Evolutionary conservation across 2,329 filamentous ascomycete species (phyloP).

Genomic region (Sporothrix schenckii): DNA sequence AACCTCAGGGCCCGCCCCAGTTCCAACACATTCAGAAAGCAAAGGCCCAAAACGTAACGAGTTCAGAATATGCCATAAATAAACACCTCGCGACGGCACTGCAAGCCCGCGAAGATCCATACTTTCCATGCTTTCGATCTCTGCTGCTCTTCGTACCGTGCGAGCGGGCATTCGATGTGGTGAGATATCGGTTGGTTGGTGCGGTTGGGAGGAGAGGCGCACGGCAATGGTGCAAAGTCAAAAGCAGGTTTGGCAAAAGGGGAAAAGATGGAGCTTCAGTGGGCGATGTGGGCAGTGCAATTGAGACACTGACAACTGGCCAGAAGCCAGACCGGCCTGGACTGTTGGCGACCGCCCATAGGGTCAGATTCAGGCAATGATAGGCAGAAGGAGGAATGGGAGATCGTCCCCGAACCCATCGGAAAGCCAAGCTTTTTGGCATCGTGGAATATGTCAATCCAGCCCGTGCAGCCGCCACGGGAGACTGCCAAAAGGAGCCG

Average conservation of each 20-base stretch:
- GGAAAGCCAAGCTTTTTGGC: conserved; percentile 27
- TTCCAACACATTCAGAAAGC: background rate
- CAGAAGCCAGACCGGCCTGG: conserved; percentile 20
- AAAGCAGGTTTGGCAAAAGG: conserved; percentile 21
- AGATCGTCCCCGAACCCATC: conserved; percentile 8
- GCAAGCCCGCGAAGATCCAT: background rate
- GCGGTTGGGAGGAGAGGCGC: background rate
- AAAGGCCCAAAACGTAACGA: background rate
- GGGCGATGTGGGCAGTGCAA: background rate
- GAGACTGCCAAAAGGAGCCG: conserved; percentile 10
- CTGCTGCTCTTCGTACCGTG: background rate
- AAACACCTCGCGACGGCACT: background rate
- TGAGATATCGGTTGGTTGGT: background rate
- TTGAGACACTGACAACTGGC: background rate
- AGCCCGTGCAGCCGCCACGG: conserved; percentile 4
- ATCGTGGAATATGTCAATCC: conserved; percentile 14
- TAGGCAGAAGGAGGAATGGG: background rate
- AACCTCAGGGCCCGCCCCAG: background rate
- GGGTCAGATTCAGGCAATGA: conserved; percentile 13
- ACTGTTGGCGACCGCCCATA: background rate
- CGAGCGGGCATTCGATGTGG: background rate
- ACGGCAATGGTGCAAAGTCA: conserved; percentile 22
- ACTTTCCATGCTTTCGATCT: background rate
- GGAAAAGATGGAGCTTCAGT: conserved; percentile 17
- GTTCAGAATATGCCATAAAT: conserved; percentile 3